Conservation (phyloP, 257 asterid species). For the Hygrophila difformis region DNA sequence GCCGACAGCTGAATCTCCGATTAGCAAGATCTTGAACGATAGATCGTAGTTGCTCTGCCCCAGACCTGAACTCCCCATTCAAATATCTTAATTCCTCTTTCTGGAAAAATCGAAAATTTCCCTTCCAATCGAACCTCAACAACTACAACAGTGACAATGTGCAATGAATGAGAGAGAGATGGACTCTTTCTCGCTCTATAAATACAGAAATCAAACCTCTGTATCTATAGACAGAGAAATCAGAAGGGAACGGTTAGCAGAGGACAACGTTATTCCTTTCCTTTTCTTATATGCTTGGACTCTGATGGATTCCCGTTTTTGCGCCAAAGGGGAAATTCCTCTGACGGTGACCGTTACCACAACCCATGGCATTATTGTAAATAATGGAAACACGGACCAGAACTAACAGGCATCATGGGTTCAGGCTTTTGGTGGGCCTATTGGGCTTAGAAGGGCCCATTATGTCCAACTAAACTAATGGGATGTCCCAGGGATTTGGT, state of each 20-base stretch:
- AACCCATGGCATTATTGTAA: constrained; percentile 22
- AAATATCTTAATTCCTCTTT: not conserved
- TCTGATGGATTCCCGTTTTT: constrained; percentile 38
- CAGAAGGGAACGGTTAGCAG: constrained; percentile 13
- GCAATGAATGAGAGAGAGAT: constrained; percentile 16
- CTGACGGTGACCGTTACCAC: constrained; percentile 29
- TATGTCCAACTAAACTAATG: not conserved
- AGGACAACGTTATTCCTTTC: constrained; percentile 31
- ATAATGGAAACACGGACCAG: not conserved
- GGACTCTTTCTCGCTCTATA: constrained; percentile 17
- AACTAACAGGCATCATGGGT: constrained; percentile 7
- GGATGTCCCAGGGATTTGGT: not conserved
- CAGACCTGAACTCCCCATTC: constrained; percentile 56
- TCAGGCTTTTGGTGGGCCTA: constrained; percentile 45
- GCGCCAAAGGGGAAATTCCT: constrained; percentile 32
- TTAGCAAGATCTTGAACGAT: constrained; percentile 83
- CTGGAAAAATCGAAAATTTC: not conserved
- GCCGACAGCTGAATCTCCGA: constrained; percentile 97
- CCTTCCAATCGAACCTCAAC: constrained; percentile 18
- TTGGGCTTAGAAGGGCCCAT: constrained; percentile 18
- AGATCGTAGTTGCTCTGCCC: constrained; percentile 74
- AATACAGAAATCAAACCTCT: constrained; percentile 2
- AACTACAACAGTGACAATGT: constrained; percentile 22
- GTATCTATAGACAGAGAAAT: constrained; percentile 28
- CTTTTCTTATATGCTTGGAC: constrained; percentile 11